Percentiles rank a stretch among this genome's conserved stretches.
phyloP scores from a whole-genome alignment of 345 rosid genomes.

The Populus deltoides region DNA sequence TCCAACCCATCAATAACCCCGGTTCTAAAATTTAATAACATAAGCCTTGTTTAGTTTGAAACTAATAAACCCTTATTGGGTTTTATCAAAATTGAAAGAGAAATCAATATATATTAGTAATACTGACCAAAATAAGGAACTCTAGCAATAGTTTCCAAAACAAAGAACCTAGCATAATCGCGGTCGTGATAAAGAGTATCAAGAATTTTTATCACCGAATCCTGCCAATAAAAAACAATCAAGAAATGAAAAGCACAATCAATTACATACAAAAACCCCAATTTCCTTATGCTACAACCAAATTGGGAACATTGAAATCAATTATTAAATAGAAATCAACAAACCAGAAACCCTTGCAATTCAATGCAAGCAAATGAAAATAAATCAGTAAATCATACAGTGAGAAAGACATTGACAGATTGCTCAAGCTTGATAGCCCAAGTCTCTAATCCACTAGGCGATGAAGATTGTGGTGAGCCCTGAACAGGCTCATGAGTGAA shows the following conservation, averaged over 20 bases:
- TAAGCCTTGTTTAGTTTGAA: background rate
- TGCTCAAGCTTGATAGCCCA: constrained; percentile 76
- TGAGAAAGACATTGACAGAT: constrained; percentile 73
- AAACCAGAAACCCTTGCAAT: background rate
- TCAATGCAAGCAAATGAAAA: background rate
- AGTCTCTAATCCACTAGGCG: constrained; percentile 40
- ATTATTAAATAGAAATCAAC: background rate
- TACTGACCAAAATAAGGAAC: constrained; percentile 93
- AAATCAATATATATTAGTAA: background rate
- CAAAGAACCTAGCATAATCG: constrained; percentile 84
- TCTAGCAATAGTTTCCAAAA: constrained; percentile 94
- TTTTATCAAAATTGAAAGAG: background rate
- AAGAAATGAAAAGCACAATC: background rate
- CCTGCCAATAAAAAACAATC: constrained; percentile 41
- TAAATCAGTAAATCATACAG: constrained; percentile 35
- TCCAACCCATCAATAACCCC: background rate
- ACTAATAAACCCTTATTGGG: background rate
- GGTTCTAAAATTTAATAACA: background rate
- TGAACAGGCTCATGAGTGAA: constrained; percentile 21
- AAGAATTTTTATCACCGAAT: constrained; percentile 82
- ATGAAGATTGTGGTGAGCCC: constrained; percentile 25
- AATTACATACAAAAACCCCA: background rate
- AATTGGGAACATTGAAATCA: background rate
- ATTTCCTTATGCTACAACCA: background rate
- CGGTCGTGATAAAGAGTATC: constrained; percentile 77